Conservation (phyloP, 2,329 filamentous ascomycete genomes). For the Intubia oerlemansii region DNA sequence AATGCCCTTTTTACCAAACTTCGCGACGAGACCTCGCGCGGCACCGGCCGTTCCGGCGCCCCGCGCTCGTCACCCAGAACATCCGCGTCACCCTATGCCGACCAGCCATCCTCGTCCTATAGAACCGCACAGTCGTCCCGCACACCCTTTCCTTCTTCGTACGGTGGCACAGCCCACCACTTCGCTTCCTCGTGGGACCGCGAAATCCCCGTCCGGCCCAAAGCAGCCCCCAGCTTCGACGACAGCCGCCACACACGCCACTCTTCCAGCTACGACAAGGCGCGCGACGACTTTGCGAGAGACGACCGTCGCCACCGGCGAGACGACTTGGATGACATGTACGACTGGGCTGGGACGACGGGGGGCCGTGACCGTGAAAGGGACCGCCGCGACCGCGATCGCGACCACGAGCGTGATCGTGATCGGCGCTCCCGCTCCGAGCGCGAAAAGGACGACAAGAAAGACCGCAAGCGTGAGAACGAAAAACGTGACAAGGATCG, state of each 20-base stretch:
- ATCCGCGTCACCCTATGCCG: conserved; percentile 30
- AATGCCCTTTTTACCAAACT: conserved; percentile 45
- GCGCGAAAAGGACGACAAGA: conserved; percentile 12
- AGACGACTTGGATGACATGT: no score
- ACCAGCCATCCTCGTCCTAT: conserved; percentile 22
- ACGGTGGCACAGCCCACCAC: no score
- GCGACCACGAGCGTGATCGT: conserved; percentile 8
- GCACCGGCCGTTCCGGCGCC: conserved; percentile 22
- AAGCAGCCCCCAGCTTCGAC: no score
- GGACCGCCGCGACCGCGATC: conserved; percentile 14
- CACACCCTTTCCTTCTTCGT: conserved; percentile 16
- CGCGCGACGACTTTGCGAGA: conserved; percentile 8
- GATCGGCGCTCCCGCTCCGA: conserved; percentile 1
- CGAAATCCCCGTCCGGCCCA: no score
- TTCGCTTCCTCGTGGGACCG: no score
- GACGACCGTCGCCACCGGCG: conserved; percentile 12
- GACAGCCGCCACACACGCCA: no score
- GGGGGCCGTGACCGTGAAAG: conserved; percentile 14
- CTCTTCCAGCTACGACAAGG: conserved; percentile 21
- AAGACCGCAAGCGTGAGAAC: conserved; percentile 15
- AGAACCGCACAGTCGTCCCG: no score
- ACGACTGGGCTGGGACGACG: no score
- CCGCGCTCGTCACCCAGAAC: conserved; percentile 19
- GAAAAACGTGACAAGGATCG: conserved; percentile 12
- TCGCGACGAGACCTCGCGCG: conserved; percentile 27